Evolutionary conservation across 495 filamentous ascomycete genomes (phyloP), one percentile per base, ranked within the genome.

Genomic region (Glonium stellatum): DNA sequence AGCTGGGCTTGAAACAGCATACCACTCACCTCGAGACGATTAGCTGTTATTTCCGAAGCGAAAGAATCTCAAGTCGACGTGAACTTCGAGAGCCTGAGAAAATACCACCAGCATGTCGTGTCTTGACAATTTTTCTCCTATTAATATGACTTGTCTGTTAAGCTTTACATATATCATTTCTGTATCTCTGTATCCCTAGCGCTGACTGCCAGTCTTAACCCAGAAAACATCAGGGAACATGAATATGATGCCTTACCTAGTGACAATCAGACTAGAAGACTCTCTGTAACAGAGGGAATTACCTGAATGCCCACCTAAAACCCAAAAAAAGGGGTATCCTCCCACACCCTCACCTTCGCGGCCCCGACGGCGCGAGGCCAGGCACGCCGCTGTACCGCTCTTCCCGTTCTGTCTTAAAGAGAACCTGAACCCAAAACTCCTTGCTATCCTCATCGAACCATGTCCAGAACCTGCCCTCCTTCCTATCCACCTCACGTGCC

Each of bases 401-500:
- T 78, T 97, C 93, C 54, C 93, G 82, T 79, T 99, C 93, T 41
- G 95, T 97, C 82, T 97, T 92, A 77, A 97, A 99, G 81, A 97
- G 89, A 54, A 99, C 81, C 79, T 97, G 93, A n/a, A 97, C 79
- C 88, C 90, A 97, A 69, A 95, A 97, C 77, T 97, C 92, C 80
- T 97, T 97, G 56, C 84, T 82, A 74, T 99, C 93, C 62, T 87
- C 84, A 77, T 97, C 95, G 77, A 93, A 99, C 85, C 89, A 96
- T 34, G 84, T 88, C 84, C 89, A 97, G 72, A 90, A 93, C 68
- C 83, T 80, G 8, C 86, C 93, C 59, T 90, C 89, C 15, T 87
- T 80, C 41, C 91, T 82, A 75, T 99, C 95, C 53, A 99, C 84
- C 79, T 97, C 95, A 61, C 88, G 79, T 4, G 95, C 91, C 74